A percentile compares a stretch with the other conserved stretches of the same genome.
Conservation (phyloP, 495 filamentous ascomycete species). For the Barbatosphaeria neglecta region DNA sequence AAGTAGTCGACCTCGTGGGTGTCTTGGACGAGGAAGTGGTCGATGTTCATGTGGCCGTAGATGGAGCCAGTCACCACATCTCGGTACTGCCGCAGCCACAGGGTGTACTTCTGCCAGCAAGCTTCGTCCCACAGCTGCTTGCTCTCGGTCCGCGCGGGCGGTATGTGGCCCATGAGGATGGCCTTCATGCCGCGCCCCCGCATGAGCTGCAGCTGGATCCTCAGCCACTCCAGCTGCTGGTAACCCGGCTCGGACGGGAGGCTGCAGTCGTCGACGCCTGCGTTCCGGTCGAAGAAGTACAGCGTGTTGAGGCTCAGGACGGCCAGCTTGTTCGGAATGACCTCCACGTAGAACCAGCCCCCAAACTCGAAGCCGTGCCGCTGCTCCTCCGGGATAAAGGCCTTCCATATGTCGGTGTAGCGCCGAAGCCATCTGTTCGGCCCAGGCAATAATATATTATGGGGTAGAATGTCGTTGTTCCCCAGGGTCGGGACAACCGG, state of each 20-base stretch:
- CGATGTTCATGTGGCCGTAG: conserved; percentile 97
- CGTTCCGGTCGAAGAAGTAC: conserved; percentile 90
- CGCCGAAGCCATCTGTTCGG: conserved; percentile 73
- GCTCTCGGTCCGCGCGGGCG: conserved; percentile 69
- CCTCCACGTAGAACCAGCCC: conserved; percentile 89
- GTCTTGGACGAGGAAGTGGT: conserved; percentile 94
- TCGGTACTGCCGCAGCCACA: conserved; percentile 81
- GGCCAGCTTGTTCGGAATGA: conserved; percentile 73
- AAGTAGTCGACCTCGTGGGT: conserved; percentile 56
- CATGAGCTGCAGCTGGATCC: conserved; percentile 78
- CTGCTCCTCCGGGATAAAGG: conserved; percentile 88
- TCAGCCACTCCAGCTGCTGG: conserved; percentile 92
- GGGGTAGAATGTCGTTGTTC: conserved; percentile 95
- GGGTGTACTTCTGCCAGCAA: conserved; percentile 96
- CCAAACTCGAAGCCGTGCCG: conserved; percentile 83
- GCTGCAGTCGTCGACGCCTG: conserved; percentile 81
- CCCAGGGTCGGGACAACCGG: conserved; percentile 85
- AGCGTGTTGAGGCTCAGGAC: conserved; percentile 95
- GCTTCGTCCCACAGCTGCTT: conserved; percentile 84
- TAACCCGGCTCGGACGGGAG: conserved; percentile 70
- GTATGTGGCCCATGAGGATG: conserved; percentile 88
- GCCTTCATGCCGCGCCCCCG: conserved; percentile 83
- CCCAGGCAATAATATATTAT: conserved; percentile 81
- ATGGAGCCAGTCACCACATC: conserved; percentile 71
- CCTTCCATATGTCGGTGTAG: conserved; percentile 63